phyloP scores from a whole-genome alignment of 139 green algal genomes.

The Chlamydomonas sp. region DNA sequence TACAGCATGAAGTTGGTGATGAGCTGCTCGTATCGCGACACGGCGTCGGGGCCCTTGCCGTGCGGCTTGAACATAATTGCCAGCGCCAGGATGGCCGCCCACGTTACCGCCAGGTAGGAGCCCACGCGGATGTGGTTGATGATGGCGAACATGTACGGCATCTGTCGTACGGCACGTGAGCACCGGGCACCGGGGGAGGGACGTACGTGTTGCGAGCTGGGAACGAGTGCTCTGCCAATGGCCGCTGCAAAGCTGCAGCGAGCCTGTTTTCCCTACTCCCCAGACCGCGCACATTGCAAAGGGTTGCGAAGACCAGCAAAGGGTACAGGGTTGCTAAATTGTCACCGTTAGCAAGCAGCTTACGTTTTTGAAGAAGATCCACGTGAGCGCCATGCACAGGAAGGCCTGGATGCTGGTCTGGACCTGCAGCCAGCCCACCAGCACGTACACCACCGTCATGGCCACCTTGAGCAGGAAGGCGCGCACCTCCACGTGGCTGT shows the following conservation, averaged over 20 bases:
- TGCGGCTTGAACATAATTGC: constrained; percentile 32
- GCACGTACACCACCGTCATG: constrained; percentile 31
- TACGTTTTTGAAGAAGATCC: constrained; percentile 37
- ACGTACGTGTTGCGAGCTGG: too few relatives aligned
- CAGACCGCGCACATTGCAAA: too few relatives aligned
- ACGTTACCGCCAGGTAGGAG: constrained; percentile 26
- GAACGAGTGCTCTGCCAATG: too few relatives aligned
- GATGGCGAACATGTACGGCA: constrained; percentile 35
- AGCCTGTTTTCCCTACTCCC: too few relatives aligned
- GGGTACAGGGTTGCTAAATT: too few relatives aligned
- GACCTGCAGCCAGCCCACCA: constrained; percentile 25
- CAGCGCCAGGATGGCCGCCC: constrained; percentile 15
- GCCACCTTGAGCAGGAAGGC: constrained; percentile 28
- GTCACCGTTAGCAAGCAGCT: neutral
- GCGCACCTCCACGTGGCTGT: constrained; percentile 33
- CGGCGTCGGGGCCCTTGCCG: neutral
- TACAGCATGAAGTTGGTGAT: constrained; percentile 30
- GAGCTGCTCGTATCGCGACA: neutral
- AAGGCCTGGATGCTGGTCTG: constrained; percentile 25
- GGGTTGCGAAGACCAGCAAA: too few relatives aligned
- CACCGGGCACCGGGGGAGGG: too few relatives aligned
- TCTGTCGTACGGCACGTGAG: neutral
- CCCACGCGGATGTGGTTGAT: constrained; percentile 43
- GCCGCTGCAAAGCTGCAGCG: too few relatives aligned
- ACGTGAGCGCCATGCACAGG: constrained; percentile 34